Base-by-base conservation (phyloP, 2,329 filamentous ascomycete species). In the Fonsecaea pedrosoi region DNA sequence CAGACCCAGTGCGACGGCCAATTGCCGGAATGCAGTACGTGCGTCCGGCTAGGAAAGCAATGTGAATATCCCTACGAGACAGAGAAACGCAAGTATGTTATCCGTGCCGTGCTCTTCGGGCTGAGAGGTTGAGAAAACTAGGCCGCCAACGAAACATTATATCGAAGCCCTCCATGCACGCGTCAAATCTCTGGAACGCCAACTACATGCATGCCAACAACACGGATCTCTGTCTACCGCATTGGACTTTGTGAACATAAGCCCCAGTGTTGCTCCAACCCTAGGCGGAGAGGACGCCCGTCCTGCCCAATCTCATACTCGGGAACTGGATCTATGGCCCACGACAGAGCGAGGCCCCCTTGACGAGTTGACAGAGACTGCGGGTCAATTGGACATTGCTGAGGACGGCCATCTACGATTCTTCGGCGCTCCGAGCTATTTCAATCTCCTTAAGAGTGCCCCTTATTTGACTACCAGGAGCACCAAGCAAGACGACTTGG, bases 381-480 rank as follows among this genome's bases (percentile, higher is more conserved):
- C 55, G 10, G 60, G 60, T 35, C 35, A 35, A 12, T 21, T 62
- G 18, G 55, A 25, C 35, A 9, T 65, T 8, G 62, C 38, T 6
- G 62, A 65, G 10, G 45, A 32, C 18, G 62, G 62, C 13, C 21
- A 65, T 40, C 45, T 65, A 18, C 62, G 56, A 7, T 65, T 21
- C 32, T 65, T 60, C 21, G 62, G 62, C 6, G 25, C 62, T 18
- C 42, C 35, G 4, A 60, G 55, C 25, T 54, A 65, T 21, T 65
- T 65, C 34, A 18, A 38, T 35, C 7, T 65, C 9, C 55, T 40
- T 65, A 55, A 7, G 48, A 12, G 54, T 15, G 35, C 35, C 10
- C 35, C 35, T 7, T 37, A 3, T 37, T 8, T 37, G 35, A 37
- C 35, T 37, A 37, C 35, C 35, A 12, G 35, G 35, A 37, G 35